Evolutionary conservation across 768 basidiomycete genomes (phyloP).

Genomic region (Gautieria morchelliformis): DNA sequence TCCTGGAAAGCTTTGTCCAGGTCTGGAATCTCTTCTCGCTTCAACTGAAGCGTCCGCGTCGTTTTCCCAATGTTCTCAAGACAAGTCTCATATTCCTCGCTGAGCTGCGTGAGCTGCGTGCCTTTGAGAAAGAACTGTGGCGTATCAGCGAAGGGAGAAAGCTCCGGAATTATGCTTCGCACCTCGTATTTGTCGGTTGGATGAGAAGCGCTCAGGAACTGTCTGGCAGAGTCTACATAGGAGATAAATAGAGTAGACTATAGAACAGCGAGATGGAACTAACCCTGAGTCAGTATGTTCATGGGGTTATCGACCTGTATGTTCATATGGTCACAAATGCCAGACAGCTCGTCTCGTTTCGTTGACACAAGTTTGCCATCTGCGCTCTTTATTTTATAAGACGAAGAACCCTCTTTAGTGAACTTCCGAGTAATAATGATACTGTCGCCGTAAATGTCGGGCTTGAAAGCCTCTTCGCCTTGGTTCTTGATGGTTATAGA

Average conservation of each 20-base stretch:
- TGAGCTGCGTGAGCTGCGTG: conserved; percentile 82
- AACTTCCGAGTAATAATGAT: conserved; percentile 81
- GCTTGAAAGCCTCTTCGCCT: conserved; percentile 83
- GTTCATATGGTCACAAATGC: conserved; percentile 92
- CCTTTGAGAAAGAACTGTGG: conserved; percentile 82
- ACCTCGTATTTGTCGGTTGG: conserved; percentile 87
- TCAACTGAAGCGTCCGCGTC: conserved; percentile 52
- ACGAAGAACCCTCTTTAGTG: conserved; percentile 60
- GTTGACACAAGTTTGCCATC: conserved; percentile 58
- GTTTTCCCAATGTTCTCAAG: conserved; percentile 64
- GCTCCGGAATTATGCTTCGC: conserved; percentile 11
- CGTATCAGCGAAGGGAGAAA: background rate
- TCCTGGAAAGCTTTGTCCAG: conserved; percentile 50
- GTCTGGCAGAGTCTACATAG: conserved; percentile 49
- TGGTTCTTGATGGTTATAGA: conserved; percentile 80
- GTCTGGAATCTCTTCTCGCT: conserved; percentile 72
- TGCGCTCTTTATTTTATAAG: conserved; percentile 75
- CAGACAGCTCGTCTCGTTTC: conserved; percentile 76
- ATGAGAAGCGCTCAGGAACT: conserved; percentile 78
- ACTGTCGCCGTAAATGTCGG: conserved; percentile 73
- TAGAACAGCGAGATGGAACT: background rate
- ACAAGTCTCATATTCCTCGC: conserved; percentile 76
- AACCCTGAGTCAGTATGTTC: conserved; percentile 86
- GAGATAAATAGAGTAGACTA: conserved; percentile 12
- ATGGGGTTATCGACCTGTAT: conserved; percentile 96